Evolutionary conservation across 352 stramenopile genomes (phyloP), one percentile per base, ranked within the genome.

Genomic region (Globisporangium emineosum): DNA sequence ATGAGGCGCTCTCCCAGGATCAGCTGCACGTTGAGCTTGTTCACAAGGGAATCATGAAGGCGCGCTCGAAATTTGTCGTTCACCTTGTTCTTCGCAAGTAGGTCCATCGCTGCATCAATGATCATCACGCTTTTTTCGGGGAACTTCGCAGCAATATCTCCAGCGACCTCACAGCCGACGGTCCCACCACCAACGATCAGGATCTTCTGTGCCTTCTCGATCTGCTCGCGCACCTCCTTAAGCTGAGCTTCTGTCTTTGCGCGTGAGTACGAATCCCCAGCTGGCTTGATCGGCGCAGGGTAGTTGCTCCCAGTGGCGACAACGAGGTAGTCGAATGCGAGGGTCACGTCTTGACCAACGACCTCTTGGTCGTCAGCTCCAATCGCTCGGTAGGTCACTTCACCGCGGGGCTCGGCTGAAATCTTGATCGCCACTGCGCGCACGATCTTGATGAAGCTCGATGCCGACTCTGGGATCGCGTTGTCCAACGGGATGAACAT

Each of bases 241-340:
- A 86, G 52, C 42, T 74, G 62, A 6, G 42, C 8, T 56, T 81
- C 71, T 0, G 66, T 72, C 30, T 37, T 15, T 1, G 49, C 47
- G 2, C 65, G 67, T 13, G 63, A 59, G 32, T 62, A 71, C 49
- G 70, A 32, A 27, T 65, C 45, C 51, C 43, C 42, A 40, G 66
- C 57, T 56, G 77, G 71, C 51, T 87, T 90, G 57, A 89, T 79
- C 2, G 80, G 80, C 51, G 71, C 64, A 5, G 76, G 60, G 73
- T 88, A 88, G 57, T 66, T 81, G 64, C 70, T 80, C 27, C 78
- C 80, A 0, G 78, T 89, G 35, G 80, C 80, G 32, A 89, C 49
- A 37, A 89, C 64, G 10, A 88, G 10, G 57, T 71, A n/a, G n/a
- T n/a, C n/a, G n/a, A n/a, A n/a, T n/a, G n/a, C n/a, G n/a, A n/a